Evolutionary conservation across 495 filamentous ascomycete species (phyloP).

Genomic region (Aspergillus panamensis): DNA sequence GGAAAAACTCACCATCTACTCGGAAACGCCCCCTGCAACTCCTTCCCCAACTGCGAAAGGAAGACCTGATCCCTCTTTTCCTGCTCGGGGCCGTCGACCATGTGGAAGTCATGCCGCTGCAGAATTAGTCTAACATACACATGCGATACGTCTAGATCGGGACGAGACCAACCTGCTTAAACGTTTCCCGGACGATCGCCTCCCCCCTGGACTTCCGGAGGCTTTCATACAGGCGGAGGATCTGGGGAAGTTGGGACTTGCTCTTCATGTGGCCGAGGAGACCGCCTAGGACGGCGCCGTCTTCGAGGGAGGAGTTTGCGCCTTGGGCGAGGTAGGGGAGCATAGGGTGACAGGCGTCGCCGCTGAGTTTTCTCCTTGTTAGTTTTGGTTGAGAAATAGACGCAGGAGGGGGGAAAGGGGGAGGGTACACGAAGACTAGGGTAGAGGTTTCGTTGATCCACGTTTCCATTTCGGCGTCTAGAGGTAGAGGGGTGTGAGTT

Average conservation of each 20-base stretch:
- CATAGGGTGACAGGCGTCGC: slow-evolving; percentile 66
- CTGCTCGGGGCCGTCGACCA: slow-evolving; percentile 55
- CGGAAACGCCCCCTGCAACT: slow-evolving; percentile 50
- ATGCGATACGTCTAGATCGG: background rate
- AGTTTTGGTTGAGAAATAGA: background rate
- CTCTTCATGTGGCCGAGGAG: slow-evolving; percentile 38
- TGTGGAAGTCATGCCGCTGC: slow-evolving; percentile 58
- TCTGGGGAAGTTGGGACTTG: slow-evolving; percentile 42
- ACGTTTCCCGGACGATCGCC: slow-evolving; percentile 51
- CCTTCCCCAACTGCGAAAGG: slow-evolving; percentile 38
- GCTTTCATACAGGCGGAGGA: slow-evolving; percentile 55
- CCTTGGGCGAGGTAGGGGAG: slow-evolving; percentile 64
- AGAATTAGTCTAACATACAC: background rate
- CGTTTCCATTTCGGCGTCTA: slow-evolving; percentile 36
- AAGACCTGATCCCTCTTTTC: slow-evolving; percentile 49
- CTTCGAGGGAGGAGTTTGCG: slow-evolving; percentile 50
- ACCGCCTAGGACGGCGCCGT: slow-evolving; percentile 48
- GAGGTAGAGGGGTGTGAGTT: slow-evolving; percentile 6
- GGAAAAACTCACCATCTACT: slow-evolving; percentile 45
- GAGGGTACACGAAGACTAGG: slow-evolving; percentile 35
- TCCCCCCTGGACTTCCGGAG: slow-evolving; percentile 59
- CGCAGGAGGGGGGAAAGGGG: background rate
- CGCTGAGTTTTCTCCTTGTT: slow-evolving; percentile 28
- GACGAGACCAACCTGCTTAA: slow-evolving; percentile 33
- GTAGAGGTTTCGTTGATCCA: slow-evolving; percentile 40